Evolutionary conservation across 495 filamentous ascomycete species (phyloP).

Genomic region (Penicillium bialowiezense): DNA sequence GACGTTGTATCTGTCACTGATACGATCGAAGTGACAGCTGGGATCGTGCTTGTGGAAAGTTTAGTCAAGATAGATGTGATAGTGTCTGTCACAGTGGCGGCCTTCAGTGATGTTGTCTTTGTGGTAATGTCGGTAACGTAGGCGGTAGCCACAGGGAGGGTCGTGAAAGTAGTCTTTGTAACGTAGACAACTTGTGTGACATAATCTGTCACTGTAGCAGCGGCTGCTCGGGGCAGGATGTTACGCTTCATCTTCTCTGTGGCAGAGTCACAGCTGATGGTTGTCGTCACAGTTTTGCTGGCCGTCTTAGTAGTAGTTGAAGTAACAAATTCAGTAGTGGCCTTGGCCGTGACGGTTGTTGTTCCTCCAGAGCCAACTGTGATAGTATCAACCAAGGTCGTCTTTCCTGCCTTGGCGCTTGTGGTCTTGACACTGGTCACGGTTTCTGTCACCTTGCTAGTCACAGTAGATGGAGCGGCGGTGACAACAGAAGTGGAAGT

Average conservation of each 20-base stretch:
- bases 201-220: constrained; percentile 3
- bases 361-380: constrained; percentile 1
- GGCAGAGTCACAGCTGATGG: constrained; percentile 3
- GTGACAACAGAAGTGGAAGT: constrained; percentile 1
- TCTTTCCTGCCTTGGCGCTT: neutral
- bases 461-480: neutral
- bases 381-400: neutral
- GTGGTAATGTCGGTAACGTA: constrained; percentile 2
- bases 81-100: constrained; percentile 1
- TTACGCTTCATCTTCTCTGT: constrained; percentile 4
- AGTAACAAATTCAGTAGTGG: constrained; percentile 2
- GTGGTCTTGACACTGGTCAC: neutral
- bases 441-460: neutral
- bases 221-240: neutral
- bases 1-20: constrained; percentile 1
- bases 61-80: constrained; percentile 2
- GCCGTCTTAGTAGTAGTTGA: constrained; percentile 3
- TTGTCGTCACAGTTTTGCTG: constrained; percentile 4
- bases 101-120: constrained; percentile 4
- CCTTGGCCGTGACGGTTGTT: constrained; percentile 7
- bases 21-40: neutral
- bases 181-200: constrained; percentile 1
- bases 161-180: neutral
- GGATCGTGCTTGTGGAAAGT: neutral
- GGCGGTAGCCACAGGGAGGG: neutral